A percentile compares a stretch with the other conserved stretches of the same genome.
These are phyloP conservation scores for Apiospora arundinis DNA, from an alignment of 2,329 filamentous ascomycete species.

Conservation along the genomic window DNA sequence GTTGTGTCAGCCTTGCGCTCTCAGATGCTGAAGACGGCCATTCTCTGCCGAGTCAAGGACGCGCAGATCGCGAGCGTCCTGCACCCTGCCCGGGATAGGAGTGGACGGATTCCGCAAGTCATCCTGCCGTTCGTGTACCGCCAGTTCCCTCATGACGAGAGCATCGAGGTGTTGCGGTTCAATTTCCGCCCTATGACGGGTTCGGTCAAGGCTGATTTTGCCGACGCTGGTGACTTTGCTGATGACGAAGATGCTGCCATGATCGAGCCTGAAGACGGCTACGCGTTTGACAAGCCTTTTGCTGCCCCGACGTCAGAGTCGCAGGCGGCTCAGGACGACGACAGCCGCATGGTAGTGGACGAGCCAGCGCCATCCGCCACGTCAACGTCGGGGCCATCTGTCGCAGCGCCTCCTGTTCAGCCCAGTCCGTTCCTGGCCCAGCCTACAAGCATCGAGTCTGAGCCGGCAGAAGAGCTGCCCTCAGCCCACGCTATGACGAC, in stretches of 20 bases:
- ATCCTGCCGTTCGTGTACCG: conserved; percentile 81
- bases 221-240: conserved; percentile 46
- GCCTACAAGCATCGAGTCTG: conserved; percentile 30
- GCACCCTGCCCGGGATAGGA: conserved; percentile 72
- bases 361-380: conserved; percentile 22
- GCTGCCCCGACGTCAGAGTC: conserved; percentile 24
- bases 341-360: conserved; percentile 7
- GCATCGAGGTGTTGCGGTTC: conserved; percentile 73
- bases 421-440: conserved; percentile 35
- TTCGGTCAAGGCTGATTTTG: conserved; percentile 35
- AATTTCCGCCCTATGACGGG: conserved; percentile 56
- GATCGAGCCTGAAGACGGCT: conserved; percentile 31
- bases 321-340: conserved; percentile 18
- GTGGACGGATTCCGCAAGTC: conserved; percentile 71
- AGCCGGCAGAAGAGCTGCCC: conserved; percentile 30
- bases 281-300: conserved; percentile 34
- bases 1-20: conserved; percentile 75
- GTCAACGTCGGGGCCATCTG: no score
- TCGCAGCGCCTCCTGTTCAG: conserved; percentile 18
- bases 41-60: conserved; percentile 70
- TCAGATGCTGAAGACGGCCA: conserved; percentile 80
- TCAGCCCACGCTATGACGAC: conserved; percentile 23
- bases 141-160: conserved; percentile 65
- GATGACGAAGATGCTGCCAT: conserved; percentile 39
- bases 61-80: conserved; percentile 84